Evolutionary conservation across 306 rosid genomes (phyloP), one percentile per base, ranked within the genome.

Genomic region (Rosa persica): DNA sequence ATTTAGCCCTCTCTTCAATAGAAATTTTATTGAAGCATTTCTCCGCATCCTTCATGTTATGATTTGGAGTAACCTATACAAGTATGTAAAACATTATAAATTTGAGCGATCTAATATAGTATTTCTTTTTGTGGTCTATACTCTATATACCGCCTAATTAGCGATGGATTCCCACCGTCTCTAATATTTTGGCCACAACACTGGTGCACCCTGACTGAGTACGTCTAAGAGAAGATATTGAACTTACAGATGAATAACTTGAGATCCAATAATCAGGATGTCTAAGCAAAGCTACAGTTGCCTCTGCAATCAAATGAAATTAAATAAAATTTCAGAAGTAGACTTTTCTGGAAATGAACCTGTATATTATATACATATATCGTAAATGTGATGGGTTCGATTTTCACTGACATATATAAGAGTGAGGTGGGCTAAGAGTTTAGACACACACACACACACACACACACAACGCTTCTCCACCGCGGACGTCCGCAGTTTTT

Each of bases 1-100:
- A 95, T 77, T 95, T 95, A 13, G 97, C 97, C n/a, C 96, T 88
- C 72, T 95, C 99, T 85, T 95, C 99, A 74, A 95, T 95, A 69
- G 99, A 95, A 85, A 89, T 90, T 86, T 91, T 92, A 84, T 93
- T 93, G 85, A 95, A 95, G 58, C 86, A 92, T 79, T 91, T 93
- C 87, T 95, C 98, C 22, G 96, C 98, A 65, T 83, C 93, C 82
- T 91, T 97, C 75, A 95, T 82, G 80, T 91, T 89, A 78, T 86
- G 86, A 84, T 92, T 95, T 65, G 89, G 39, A 79, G 89, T 96
- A 81, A 88, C 97, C 99, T 52, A 52, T 95, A 73, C 82, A 82
- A 30, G 80, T 27, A 81, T 54, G 77, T 43, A 62, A 67, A 51
- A 78, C 62, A 79, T 83, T 60, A 84, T 51, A 77, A 6, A 52